Evolutionary conservation across 306 rosid species (phyloP).

Genomic region (Senna tora): DNA sequence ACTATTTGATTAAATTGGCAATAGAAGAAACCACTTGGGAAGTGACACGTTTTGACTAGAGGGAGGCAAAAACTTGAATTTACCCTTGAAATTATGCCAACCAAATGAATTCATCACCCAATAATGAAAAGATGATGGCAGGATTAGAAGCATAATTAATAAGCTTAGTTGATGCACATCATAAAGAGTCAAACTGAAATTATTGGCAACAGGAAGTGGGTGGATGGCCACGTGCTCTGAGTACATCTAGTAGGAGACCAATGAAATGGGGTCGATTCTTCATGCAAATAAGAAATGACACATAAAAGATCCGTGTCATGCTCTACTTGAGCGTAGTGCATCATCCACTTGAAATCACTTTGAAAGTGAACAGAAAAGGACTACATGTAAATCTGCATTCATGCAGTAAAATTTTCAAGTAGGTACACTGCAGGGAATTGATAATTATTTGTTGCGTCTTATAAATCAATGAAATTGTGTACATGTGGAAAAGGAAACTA

Average conservation of each 20-base stretch:
- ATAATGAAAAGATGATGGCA: conserved; percentile 38
- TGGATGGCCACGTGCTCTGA: conserved; percentile 38
- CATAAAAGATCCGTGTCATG: conserved; percentile 44
- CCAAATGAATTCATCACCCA: conserved; percentile 39
- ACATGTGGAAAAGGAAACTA: conserved; percentile 29
- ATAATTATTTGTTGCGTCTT: not conserved
- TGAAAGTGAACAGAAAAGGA: conserved; percentile 34
- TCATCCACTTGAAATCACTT: conserved; percentile 47
- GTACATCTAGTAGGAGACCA: conserved; percentile 33
- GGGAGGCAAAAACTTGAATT: too few species aligned
- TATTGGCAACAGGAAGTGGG: conserved; percentile 39
- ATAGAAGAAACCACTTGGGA: too few species aligned
- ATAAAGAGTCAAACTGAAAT: conserved; percentile 32
- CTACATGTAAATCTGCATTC: conserved; percentile 3
- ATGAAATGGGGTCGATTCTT: conserved; percentile 41
- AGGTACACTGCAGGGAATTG: not conserved
- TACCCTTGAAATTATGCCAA: conserved; percentile 30
- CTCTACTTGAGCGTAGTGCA: conserved; percentile 51
- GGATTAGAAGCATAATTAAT: conserved; percentile 32
- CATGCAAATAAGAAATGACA: conserved; percentile 44
- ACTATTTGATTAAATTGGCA: too few species aligned
- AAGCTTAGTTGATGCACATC: conserved; percentile 35
- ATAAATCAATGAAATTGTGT: not conserved
- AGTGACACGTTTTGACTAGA: too few species aligned
- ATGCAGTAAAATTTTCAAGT: conserved; percentile 34